Evolutionary conservation across 2,329 filamentous ascomycete genomes (phyloP).

Genomic region (Venturia nashicola): DNA sequence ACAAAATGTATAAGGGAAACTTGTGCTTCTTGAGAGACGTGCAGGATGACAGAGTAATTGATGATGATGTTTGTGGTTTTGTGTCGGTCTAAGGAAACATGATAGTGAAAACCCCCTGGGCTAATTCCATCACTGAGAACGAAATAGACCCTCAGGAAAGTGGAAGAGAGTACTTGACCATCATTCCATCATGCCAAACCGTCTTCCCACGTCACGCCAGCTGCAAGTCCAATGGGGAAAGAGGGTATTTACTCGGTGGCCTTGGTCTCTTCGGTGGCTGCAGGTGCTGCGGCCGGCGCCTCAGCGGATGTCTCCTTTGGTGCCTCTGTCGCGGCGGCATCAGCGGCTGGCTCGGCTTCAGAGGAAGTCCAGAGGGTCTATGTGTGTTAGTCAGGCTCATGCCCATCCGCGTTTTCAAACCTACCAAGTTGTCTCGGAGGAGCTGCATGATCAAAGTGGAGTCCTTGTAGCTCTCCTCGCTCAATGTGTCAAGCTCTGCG

Average conservation of each 20-base stretch:
- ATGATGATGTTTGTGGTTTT: slow-evolving; percentile 4
- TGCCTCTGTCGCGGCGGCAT: slow-evolving; percentile 19
- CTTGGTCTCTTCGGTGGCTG: slow-evolving; percentile 33
- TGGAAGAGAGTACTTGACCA: slow-evolving; percentile 5
- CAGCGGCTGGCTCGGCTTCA: slow-evolving; percentile 73
- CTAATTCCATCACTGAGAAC: not conserved
- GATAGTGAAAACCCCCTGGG: not conserved
- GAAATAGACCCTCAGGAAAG: not conserved
- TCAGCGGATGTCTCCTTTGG: slow-evolving; percentile 43
- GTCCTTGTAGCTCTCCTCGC: slow-evolving; percentile 99
- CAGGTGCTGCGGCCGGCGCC: slow-evolving; percentile 27
- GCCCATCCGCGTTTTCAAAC: slow-evolving; percentile 15
- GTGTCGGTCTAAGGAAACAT: slow-evolving; percentile 1
- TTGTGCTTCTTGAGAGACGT: not conserved
- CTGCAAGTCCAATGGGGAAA: not conserved
- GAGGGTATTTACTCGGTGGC: slow-evolving; percentile 14
- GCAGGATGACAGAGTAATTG: not conserved
- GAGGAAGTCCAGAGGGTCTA: slow-evolving; percentile 99
- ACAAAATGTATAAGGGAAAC: not conserved
- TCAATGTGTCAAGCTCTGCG: slow-evolving; percentile 84
- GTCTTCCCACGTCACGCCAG: slow-evolving; percentile 5
- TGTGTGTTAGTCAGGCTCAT: slow-evolving; percentile 24
- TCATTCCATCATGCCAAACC: slow-evolving; percentile 5
- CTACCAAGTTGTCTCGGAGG: slow-evolving; percentile 85
- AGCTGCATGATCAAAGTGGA: slow-evolving; percentile 98